Evolutionary conservation across 2,329 filamentous ascomycete species (phyloP).

Genomic region (Scedosporium apiospermum): DNA sequence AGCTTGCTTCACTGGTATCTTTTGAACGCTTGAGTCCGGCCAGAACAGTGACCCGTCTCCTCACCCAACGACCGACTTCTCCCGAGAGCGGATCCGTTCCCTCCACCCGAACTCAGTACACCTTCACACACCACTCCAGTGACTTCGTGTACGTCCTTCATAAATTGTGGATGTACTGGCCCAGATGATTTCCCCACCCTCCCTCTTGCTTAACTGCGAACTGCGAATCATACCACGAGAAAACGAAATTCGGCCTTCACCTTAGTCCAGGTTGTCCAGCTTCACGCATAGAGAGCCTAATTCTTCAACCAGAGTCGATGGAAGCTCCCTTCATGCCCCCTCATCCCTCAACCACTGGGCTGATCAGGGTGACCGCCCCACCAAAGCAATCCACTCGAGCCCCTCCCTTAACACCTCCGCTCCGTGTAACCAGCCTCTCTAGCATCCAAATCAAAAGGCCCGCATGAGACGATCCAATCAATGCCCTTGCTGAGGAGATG

Average conservation of each 20-base stretch:
- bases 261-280: not conserved
- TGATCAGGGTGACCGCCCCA: not conserved
- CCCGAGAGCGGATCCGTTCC: not conserved
- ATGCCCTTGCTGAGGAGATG: not conserved
- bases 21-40: no score
- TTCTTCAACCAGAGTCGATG: not conserved
- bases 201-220: not conserved
- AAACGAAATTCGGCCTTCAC: not conserved
- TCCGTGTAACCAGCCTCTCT: not conserved
- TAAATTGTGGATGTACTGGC: no score
- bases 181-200: not conserved
- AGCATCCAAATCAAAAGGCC: not conserved
- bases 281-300: not conserved
- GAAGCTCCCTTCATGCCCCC: not conserved
- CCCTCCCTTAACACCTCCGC: not conserved
- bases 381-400: not conserved
- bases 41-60: no score
- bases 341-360: not conserved
- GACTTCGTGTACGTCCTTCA: no score
- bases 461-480: not conserved
- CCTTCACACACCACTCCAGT: no score
- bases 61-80: no score
- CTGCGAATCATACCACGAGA: not conserved
- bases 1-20: no score
- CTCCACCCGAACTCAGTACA: not conserved